Evolutionary conservation across 768 basidiomycete genomes (phyloP).

Genomic region (Russula foetens): DNA sequence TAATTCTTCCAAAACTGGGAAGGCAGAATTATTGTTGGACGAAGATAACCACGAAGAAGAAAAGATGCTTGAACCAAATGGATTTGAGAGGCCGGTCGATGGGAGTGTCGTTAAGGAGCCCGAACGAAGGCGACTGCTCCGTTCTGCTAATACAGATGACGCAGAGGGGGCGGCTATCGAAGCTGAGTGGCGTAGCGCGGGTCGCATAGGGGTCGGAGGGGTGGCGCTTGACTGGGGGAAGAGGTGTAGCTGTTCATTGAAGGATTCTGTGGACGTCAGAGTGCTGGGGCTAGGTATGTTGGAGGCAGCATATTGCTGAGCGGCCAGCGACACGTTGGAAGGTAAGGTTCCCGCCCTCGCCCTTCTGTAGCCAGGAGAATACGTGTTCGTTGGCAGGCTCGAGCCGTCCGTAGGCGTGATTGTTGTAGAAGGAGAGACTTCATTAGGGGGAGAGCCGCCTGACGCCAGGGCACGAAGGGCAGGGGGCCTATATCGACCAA

Average conservation of each 20-base stretch:
- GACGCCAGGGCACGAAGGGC: slow-evolving; percentile 62
- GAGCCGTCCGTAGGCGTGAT: slow-evolving; percentile 47
- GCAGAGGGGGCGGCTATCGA: slow-evolving; percentile 54
- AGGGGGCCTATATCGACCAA: slow-evolving; percentile 72
- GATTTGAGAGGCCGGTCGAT: slow-evolving; percentile 60
- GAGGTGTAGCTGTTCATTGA: slow-evolving; percentile 38
- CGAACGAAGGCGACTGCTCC: slow-evolving; percentile 80
- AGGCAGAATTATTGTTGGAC: slow-evolving; percentile 45
- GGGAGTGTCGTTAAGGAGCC: slow-evolving; percentile 86
- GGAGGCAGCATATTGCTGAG: slow-evolving; percentile 70
- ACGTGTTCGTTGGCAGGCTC: slow-evolving; percentile 61
- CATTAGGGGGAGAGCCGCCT: slow-evolving; percentile 67
- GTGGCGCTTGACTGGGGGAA: slow-evolving; percentile 32
- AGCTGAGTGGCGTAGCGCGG: slow-evolving; percentile 68
- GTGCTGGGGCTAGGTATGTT: slow-evolving; percentile 44
- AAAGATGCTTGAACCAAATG: slow-evolving; percentile 85
- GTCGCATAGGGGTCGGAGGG: slow-evolving; percentile 45
- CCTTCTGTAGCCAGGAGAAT: slow-evolving; percentile 82
- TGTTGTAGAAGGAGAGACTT: slow-evolving; percentile 47
- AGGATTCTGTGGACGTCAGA: slow-evolving; percentile 40
- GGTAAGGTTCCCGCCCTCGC: slow-evolving; percentile 97
- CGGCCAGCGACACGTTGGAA: slow-evolving; percentile 86
- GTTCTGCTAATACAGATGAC: slow-evolving; percentile 45
- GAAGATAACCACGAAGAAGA: slow-evolving; percentile 82
- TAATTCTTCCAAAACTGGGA: slow-evolving; percentile 67